Evolutionary conservation across 2,329 filamentous ascomycete genomes (phyloP).

Genomic region (Calycina herbarum): DNA sequence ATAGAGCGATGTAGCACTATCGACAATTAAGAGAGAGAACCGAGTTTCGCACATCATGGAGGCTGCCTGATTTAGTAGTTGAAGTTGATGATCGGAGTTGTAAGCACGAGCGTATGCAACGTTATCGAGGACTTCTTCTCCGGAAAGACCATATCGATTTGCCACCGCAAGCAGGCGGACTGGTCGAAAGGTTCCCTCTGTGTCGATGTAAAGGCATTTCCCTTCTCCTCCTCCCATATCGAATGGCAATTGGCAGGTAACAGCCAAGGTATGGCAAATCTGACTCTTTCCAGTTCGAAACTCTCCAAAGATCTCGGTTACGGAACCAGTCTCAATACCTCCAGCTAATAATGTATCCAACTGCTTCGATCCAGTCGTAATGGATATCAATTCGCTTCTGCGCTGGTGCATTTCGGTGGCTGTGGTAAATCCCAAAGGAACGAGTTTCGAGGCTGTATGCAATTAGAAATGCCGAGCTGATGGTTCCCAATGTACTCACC

Average conservation of each 20-base stretch:
- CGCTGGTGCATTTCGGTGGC: conserved; percentile 98
- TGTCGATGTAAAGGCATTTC: conserved; percentile 98
- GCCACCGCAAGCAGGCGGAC: conserved; percentile 89
- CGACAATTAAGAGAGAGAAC: conserved; percentile 92
- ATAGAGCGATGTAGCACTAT: conserved; percentile 93
- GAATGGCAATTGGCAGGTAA: conserved; percentile 95
- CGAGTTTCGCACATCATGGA: conserved; percentile 99
- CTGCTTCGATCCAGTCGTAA: conserved; percentile 97
- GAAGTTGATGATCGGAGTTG: conserved; percentile 96
- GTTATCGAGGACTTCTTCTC: conserved; percentile 97
- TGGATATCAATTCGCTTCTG: conserved; percentile 94
- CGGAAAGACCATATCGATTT: conserved; percentile 89
- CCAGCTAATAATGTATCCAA: conserved; percentile 92
- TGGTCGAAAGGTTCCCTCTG: conserved; percentile 93
- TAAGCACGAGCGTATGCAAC: conserved; percentile 97
- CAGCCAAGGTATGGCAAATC: conserved; percentile 96
- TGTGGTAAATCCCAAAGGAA: conserved; percentile 98
- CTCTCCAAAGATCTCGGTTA: conserved; percentile 97
- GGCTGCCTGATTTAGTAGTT: conserved; percentile 90
- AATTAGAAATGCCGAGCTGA: conserved; percentile 10
- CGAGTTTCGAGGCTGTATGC: conserved; percentile 78
- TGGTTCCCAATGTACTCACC: conserved; percentile 50
- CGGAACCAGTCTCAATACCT: conserved; percentile 93
- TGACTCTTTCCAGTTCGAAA: conserved; percentile 98
- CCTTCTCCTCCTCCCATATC: conserved; percentile 99